phyloP scores from a whole-genome alignment of 2,329 filamentous ascomycete species.

The Aspergillaceae sp. region DNA sequence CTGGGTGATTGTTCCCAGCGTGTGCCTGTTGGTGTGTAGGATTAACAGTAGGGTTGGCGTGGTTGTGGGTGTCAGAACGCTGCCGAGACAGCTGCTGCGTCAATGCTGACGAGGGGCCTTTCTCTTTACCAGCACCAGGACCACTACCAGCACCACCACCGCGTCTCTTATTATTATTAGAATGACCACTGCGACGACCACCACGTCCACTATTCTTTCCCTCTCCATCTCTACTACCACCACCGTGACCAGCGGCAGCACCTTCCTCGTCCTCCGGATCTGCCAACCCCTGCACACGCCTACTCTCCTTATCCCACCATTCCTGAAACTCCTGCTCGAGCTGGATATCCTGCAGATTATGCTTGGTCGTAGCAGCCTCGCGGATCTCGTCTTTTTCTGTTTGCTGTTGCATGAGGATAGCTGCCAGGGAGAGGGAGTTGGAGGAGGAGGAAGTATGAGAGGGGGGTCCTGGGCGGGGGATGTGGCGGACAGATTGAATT shows the following conservation, averaged over 20 bases:
- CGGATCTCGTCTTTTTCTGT: constrained; percentile 73
- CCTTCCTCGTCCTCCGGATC: constrained; percentile 11
- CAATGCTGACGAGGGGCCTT: constrained; percentile 2
- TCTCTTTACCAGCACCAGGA: constrained; percentile 6
- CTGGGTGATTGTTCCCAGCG: no score
- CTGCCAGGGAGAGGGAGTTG: constrained; percentile 66
- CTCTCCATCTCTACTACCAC: background rate
- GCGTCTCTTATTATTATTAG: constrained; percentile 2
- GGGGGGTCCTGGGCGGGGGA: constrained; percentile 29
- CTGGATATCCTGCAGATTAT: constrained; percentile 88
- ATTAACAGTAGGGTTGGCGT: no score
- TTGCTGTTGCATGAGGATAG: constrained; percentile 82
- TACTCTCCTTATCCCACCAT: constrained; percentile 36
- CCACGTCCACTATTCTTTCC: constrained; percentile 11
- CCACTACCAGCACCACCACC: constrained; percentile 2
- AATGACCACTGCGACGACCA: constrained; percentile 1
- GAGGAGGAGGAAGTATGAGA: constrained; percentile 44
- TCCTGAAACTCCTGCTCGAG: constrained; percentile 94
- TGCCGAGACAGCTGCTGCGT: constrained; percentile 7
- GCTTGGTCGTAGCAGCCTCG: constrained; percentile 71
- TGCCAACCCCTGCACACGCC: constrained; percentile 26
- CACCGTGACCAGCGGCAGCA: no score
- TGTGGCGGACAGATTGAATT: constrained; percentile 43
- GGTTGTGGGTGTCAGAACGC: background rate
- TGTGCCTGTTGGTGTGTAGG: background rate